Conservation (phyloP, 768 basidiomycete genomes). For the Psilocybe tampanensis region DNA sequence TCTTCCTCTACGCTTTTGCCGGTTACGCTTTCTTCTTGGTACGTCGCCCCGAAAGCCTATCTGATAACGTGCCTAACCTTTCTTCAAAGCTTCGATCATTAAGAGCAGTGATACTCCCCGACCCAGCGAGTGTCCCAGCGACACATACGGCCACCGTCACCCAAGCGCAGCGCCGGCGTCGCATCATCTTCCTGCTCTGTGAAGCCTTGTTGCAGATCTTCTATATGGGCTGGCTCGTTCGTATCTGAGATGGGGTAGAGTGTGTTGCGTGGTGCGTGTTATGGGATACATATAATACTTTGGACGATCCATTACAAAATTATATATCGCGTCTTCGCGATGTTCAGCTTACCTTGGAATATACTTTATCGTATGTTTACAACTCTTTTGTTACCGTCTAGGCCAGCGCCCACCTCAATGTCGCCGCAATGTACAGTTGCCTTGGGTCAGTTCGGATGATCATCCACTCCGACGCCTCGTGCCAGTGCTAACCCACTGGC, state of each 20-base stretch:
- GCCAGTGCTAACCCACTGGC: too few species aligned
- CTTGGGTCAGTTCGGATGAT: too few species aligned
- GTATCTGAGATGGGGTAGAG: constrained; percentile 35
- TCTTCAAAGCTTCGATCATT: constrained; percentile 82
- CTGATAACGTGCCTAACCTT: not conserved
- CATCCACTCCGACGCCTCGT: too few species aligned
- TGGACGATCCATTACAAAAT: too few species aligned
- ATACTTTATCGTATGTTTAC: too few species aligned
- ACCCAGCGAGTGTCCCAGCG: constrained; percentile 50
- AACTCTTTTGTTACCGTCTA: too few species aligned
- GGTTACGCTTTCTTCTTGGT: constrained; percentile 96
- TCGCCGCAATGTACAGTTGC: too few species aligned
- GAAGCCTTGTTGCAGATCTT: constrained; percentile 81
- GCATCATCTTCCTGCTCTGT: constrained; percentile 88
- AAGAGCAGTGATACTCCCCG: constrained; percentile 88
- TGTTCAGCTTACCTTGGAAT: too few species aligned
- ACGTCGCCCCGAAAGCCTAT: constrained; percentile 28
- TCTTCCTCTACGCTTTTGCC: constrained; percentile 84
- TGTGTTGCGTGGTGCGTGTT: too few species aligned
- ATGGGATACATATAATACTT: too few species aligned
- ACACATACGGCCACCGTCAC: constrained; percentile 62
- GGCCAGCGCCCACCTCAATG: too few species aligned
- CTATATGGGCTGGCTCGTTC: constrained; percentile 85
- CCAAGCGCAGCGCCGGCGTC: constrained; percentile 76
- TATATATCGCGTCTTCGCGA: too few species aligned